These are phyloP conservation scores for Trametes hirsuta DNA, from an alignment of 1,284 basidiomycete genomes.

Conservation along the genomic window DNA sequence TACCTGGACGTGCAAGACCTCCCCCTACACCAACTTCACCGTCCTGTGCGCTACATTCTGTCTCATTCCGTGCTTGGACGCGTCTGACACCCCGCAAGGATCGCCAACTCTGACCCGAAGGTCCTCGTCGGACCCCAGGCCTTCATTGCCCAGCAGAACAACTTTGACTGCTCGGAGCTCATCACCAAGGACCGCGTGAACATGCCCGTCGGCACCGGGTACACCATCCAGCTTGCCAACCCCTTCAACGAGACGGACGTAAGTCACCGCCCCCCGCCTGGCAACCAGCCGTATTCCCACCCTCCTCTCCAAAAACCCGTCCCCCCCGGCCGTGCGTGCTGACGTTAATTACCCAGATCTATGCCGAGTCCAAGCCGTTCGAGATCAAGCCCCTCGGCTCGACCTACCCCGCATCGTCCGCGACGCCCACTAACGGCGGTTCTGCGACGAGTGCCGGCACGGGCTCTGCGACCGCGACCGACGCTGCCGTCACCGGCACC, in stretches of 20 bases:
- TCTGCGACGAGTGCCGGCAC: slow-evolving; percentile 14
- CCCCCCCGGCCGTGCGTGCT: neutral
- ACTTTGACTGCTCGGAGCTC: slow-evolving; percentile 62
- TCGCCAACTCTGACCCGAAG: slow-evolving; percentile 42
- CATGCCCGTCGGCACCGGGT: slow-evolving; percentile 50
- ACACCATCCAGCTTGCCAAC: slow-evolving; percentile 61
- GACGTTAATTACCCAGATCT: slow-evolving; percentile 50
- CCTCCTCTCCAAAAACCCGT: neutral
- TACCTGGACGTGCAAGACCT: slow-evolving; percentile 44
- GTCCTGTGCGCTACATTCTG: slow-evolving; percentile 41
- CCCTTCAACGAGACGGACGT: slow-evolving; percentile 60
- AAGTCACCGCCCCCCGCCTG: slow-evolving; percentile 6
- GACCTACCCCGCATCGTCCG: slow-evolving; percentile 55
- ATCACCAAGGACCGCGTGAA: slow-evolving; percentile 52
- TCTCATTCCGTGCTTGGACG: slow-evolving; percentile 3
- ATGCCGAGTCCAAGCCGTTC: slow-evolving; percentile 61
- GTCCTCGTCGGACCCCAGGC: slow-evolving; percentile 41
- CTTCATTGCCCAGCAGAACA: slow-evolving; percentile 53
- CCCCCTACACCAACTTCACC: slow-evolving; percentile 41
- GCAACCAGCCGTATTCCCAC: neutral
- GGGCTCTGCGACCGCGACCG: slow-evolving; percentile 22
- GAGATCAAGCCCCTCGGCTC: slow-evolving; percentile 69
- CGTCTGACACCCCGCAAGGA: slow-evolving; percentile 31
- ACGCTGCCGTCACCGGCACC: slow-evolving; percentile 19
- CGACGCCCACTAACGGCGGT: slow-evolving; percentile 36